Percentiles rank a stretch among this genome's conserved stretches.
phyloP scores from a whole-genome alignment of 2,329 filamentous ascomycete species.

The Microascus cirrosus region DNA sequence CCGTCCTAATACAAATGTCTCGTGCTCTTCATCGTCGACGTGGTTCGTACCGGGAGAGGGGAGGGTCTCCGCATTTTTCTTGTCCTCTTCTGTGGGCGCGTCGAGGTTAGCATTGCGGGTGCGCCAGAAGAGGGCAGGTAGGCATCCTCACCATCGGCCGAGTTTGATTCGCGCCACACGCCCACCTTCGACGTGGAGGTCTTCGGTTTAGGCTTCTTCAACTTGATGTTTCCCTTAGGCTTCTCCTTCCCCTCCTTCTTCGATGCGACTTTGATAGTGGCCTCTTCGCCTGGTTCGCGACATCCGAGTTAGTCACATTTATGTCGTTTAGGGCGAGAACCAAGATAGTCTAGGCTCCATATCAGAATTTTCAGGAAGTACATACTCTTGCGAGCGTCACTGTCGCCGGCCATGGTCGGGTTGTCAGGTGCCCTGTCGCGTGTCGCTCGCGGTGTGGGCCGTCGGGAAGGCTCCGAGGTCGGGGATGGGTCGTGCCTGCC shows the following conservation, averaged over 20 bases:
- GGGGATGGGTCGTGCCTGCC: not conserved
- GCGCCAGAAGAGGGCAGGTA: not conserved
- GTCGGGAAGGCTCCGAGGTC: not conserved
- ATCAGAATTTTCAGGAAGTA: not conserved
- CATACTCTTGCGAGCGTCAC: constrained; percentile 5
- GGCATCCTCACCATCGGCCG: constrained; percentile 1
- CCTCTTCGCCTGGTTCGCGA: constrained; percentile 35
- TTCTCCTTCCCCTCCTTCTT: constrained; percentile 41
- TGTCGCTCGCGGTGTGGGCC: not conserved
- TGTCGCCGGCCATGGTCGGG: constrained; percentile 3
- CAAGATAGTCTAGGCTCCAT: too few relatives aligned
- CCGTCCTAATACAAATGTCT: constrained; percentile 71
- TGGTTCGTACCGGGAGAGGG: constrained; percentile 50
- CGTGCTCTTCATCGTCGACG: constrained; percentile 64
- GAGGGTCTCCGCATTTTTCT: constrained; percentile 28
- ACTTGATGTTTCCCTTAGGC: constrained; percentile 38
- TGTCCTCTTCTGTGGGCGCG: constrained; percentile 25
- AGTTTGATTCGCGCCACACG: constrained; percentile 50
- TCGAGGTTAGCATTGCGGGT: not conserved
- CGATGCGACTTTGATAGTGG: constrained; percentile 51
- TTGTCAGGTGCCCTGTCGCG: not conserved
- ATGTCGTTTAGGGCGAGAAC: too few relatives aligned
- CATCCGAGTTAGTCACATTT: not conserved
- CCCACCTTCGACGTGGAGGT: constrained; percentile 54
- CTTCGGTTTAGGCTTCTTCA: constrained; percentile 53